A percentile compares a stretch with the other conserved stretches of the same genome.
phyloP scores from a whole-genome alignment of 108 stramenopile species.

The Mediolabrus comicus region DNA sequence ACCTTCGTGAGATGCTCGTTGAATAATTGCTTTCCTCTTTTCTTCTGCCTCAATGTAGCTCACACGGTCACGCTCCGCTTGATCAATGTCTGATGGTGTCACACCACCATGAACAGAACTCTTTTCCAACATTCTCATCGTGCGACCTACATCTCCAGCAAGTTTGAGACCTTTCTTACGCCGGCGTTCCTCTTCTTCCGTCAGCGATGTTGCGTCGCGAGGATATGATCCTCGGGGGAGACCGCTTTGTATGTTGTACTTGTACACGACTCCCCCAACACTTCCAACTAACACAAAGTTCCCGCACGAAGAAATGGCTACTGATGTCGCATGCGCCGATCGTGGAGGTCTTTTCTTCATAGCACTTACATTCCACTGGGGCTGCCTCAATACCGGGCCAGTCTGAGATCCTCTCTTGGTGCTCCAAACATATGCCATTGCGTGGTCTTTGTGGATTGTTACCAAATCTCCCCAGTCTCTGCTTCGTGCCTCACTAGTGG shows the following conservation, averaged over 20 bases:
- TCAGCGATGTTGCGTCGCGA: conserved; percentile 21
- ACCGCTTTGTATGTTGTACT: conserved; percentile 95
- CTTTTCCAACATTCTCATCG: conserved; percentile 70
- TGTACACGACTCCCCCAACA: conserved; percentile 88
- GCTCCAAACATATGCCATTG: conserved; percentile 89
- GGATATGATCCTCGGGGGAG: conserved; percentile 85
- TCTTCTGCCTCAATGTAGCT: conserved; percentile 41
- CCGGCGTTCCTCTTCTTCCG: conserved; percentile 31
- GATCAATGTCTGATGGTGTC: conserved; percentile 59
- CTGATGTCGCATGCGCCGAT: conserved; percentile 66
- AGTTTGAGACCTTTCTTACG: conserved; percentile 27
- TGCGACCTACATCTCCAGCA: conserved; percentile 67
- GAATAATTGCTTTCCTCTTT: conserved; percentile 46
- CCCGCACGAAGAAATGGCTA: conserved; percentile 79
- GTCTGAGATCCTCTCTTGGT: conserved; percentile 71
- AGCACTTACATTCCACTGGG: conserved; percentile 81
- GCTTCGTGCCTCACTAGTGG: conserved; percentile 57
- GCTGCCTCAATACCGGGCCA: conserved; percentile 77
- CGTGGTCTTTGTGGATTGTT: conserved; percentile 82
- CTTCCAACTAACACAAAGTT: conserved; percentile 95
- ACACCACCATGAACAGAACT: conserved; percentile 65
- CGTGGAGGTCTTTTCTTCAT: conserved; percentile 75
- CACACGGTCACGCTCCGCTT: conserved; percentile 59
- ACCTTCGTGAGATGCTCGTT: conserved; percentile 61
- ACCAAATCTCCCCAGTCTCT: conserved; percentile 91